Base-by-base conservation (phyloP, 352 stramenopile species). In the Phytophthora boehmeriae region DNA sequence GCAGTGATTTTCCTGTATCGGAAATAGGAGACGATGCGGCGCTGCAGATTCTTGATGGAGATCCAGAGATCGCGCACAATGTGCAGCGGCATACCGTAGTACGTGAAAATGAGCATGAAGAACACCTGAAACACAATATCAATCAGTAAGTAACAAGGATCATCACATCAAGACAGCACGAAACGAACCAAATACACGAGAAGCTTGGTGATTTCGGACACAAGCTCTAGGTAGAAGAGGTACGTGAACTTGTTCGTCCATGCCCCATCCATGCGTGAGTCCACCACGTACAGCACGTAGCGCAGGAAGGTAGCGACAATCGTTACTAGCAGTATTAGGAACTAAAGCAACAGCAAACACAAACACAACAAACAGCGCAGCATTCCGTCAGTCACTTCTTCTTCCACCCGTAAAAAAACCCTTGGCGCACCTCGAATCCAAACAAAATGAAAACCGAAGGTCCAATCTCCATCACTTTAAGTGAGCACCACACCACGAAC, bases 51-150 rank as follows among this genome's bases (percentile, higher is more conserved):
- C 78, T 93, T 89, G 67, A 90, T 83, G 13, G 85, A 98, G 30
- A 98, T 80, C 87, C 97, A 99, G 4, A 99, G 74, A 48, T 99
- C 97, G 35, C 97, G 88, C 48, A 99, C 90, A 54, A 99, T 96
- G 66, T 99, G 97, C 50, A 99, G 89, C 14, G 97, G 97, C 76
- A 99, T 93, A 34, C 96, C 97, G 67, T 99, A 99, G 66, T 98
- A 98, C 27, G 92, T 97, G 65, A 99, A 98, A 32, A 99, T 97
- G 41, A 99, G 94, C 66, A 95, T 86, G 80, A 99, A 99, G 68
- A 99, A 99, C 16, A 97, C 73, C 85, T 94, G 47, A 2, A 51
- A 5, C 22, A 55, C 8, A 43, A n/a, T 59, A 3, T 20, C 23
- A 23, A 28, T 48, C 20, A 63, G 38, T 19, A 67, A 11, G 0